Conservation (phyloP, 352 stramenopile genomes). For the Plasmopara muralis region DNA sequence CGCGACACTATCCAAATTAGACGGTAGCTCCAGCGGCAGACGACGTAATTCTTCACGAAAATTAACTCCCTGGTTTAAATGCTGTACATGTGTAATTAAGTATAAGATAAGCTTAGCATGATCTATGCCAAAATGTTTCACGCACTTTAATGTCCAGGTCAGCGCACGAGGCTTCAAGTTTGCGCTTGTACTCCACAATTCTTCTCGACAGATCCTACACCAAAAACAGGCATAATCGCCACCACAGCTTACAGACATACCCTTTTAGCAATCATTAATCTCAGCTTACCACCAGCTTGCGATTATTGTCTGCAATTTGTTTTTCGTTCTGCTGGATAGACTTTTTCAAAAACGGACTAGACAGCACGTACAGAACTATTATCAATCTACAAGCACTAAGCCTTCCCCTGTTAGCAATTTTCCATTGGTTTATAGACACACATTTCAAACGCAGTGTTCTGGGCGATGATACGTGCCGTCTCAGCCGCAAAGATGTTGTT, state of each 20-base stretch:
- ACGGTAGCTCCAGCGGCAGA: slow-evolving; percentile 47
- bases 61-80: slow-evolving; percentile 28
- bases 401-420: neutral
- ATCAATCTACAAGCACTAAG: slow-evolving; percentile 2
- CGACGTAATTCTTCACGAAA: slow-evolving; percentile 62
- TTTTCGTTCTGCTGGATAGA: slow-evolving; percentile 78
- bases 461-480: slow-evolving; percentile 57
- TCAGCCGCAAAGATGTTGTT: slow-evolving; percentile 74
- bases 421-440: slow-evolving; percentile 14
- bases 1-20: slow-evolving; percentile 42
- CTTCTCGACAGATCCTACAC: slow-evolving; percentile 55
- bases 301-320: slow-evolving; percentile 70
- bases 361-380: slow-evolving; percentile 1
- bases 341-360: slow-evolving; percentile 69
- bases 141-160: slow-evolving; percentile 55
- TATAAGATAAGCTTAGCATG: slow-evolving; percentile 1
- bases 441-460: slow-evolving; percentile 79
- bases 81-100: slow-evolving; percentile 2
- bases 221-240: neutral
- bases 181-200: slow-evolving; percentile 69
- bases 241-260: neutral
- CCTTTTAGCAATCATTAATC: neutral
- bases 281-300: slow-evolving; percentile 52
- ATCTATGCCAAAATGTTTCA: neutral
- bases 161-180: slow-evolving; percentile 47